Base-by-base conservation (phyloP, 2,329 filamentous ascomycete genomes). In the Tolypocladium endophyticum region DNA sequence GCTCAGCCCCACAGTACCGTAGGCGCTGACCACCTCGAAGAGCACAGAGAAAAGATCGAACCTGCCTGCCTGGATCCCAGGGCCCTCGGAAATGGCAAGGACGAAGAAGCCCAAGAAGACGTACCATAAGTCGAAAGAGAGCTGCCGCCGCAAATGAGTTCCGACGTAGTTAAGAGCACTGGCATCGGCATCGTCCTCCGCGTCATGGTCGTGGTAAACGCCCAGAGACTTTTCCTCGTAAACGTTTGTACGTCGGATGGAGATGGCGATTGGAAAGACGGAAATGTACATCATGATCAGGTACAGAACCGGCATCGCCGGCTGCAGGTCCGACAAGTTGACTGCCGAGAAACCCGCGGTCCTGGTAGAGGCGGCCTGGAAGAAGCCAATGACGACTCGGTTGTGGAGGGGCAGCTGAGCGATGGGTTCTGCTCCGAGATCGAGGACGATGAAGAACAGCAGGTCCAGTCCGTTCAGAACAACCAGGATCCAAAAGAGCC, bases 271-370 rank as follows among this genome's bases (percentile, higher is more conserved):
- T 6, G 93, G 93, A 67, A 96, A 96, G 61, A 97, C 90, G 60
- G 92, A 96, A 63, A 97, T 96, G 74, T 97, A 97, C 94, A 97
- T 97, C 94, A 97, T 97, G 73, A 97, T 87, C 74, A 97, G 79
- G 76, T 97, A 97, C 30, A 92, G 90, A 18, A 95, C 91, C 68
- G 96, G 92, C 60, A 97, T 90, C 3, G 89, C 94, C 1, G 94
- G 92, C 65, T 97, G 92, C 2, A 99, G 78, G 0, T 82, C 76
- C 1, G 88, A 78, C 45, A 97, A 76, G 70, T 88, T 91, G 66
- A 97, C 84, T 36, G 89, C 89, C 1, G 89, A 81, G 69, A 97
- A 96, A 0, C 94, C 93, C 4, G 94, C 93, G 0, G 94, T 97
- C 70, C 94, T 81, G 1, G 93, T 97, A 6, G 90, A 87, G 0